A percentile compares a stretch with the other conserved stretches of the same genome.
These are phyloP conservation scores for Microsporum canis DNA, from an alignment of 2,329 filamentous ascomycete species.

Conservation along the genomic window DNA sequence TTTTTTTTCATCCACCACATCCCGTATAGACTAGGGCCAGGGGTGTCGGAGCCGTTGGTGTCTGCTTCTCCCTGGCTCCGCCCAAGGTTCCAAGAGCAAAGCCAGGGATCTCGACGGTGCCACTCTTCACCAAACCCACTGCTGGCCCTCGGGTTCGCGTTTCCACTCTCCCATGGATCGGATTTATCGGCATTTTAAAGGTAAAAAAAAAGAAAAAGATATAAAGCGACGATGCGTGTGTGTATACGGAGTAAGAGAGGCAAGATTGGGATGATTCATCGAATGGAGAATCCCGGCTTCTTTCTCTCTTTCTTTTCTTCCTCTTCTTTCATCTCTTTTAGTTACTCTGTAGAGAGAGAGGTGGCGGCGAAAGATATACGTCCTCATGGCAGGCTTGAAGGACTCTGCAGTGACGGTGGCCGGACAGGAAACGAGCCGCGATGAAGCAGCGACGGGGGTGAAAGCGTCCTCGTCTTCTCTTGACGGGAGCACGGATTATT, in stretches of 20 bases:
- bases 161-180: neutral
- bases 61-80: too few relatives aligned
- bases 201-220: neutral
- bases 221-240: neutral
- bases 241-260: neutral
- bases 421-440: neutral
- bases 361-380: neutral
- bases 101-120: neutral
- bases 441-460: neutral
- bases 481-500: slow-evolving; percentile 1
- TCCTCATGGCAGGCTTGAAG: neutral
- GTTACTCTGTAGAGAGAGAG: neutral
- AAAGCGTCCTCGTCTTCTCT: neutral
- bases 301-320: neutral
- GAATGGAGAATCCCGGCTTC: too few relatives aligned
- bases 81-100: too few relatives aligned
- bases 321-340: neutral
- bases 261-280: too few relatives aligned
- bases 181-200: neutral
- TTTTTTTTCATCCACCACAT: neutral
- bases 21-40: neutral
- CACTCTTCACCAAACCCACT: neutral
- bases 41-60: too few relatives aligned
- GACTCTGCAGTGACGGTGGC: neutral
- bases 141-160: neutral